Evolutionary conservation across 2,329 filamentous ascomycete genomes (phyloP).

Genomic region (Talaromyces sp.): DNA sequence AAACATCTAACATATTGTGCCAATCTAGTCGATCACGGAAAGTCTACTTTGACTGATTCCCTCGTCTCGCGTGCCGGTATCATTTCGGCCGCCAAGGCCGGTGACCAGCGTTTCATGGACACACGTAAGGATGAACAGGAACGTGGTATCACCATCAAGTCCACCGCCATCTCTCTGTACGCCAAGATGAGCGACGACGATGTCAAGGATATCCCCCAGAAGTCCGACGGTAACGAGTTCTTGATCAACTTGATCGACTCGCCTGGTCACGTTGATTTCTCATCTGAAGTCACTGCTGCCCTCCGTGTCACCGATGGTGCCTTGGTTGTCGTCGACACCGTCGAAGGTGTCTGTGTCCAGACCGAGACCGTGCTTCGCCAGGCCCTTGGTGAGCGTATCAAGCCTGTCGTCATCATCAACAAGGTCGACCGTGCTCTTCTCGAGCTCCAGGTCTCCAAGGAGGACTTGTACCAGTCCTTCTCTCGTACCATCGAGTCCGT

Average conservation of each 20-base stretch:
- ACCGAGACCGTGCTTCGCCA: constrained; percentile 99
- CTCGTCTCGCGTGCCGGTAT: constrained; percentile 99
- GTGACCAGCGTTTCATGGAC: constrained; percentile 93
- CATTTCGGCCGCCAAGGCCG: constrained; percentile 95
- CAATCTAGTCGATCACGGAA: constrained; percentile 86
- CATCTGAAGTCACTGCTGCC: constrained; percentile 97
- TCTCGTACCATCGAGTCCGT: constrained; percentile 99
- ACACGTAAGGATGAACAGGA: constrained; percentile 98
- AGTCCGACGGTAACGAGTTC: constrained; percentile 91
- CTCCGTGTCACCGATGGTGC: constrained; percentile 99
- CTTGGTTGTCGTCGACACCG: constrained; percentile 98
- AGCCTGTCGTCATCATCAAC: constrained; percentile 99
- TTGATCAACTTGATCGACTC: constrained; percentile 99
- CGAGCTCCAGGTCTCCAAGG: constrained; percentile 97
- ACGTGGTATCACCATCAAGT: constrained; percentile 99
- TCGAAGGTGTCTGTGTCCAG: constrained; percentile 99
- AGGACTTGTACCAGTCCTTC: constrained; percentile 99
- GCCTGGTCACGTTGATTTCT: constrained; percentile 99
- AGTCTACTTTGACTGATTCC: constrained; percentile 99
- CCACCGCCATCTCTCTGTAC: constrained; percentile 98
- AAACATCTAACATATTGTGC: not conserved
- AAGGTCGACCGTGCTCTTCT: constrained; percentile 99
- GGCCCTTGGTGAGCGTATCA: constrained; percentile 99
- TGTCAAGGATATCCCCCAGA: constrained; percentile 86
- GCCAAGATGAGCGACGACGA: constrained; percentile 75